Conservation (phyloP, 345 rosid species). For the Citropsis articulata region DNA sequence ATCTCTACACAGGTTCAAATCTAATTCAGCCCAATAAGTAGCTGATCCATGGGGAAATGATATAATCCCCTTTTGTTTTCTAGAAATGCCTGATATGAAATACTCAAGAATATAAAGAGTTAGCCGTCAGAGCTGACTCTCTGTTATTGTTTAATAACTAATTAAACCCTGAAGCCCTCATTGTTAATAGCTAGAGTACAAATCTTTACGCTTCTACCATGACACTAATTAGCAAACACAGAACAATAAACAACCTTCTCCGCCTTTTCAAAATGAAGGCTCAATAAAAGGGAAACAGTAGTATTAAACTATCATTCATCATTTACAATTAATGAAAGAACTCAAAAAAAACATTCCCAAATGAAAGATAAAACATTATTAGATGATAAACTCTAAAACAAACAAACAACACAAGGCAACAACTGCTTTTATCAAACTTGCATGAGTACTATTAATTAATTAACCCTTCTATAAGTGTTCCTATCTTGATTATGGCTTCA, state of each 20-base stretch:
- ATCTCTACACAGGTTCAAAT: too few species aligned
- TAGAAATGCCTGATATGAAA: too few species aligned
- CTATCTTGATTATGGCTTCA: slow-evolving; percentile 1
- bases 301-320: background rate
- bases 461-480: background rate
- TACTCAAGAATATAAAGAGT: too few species aligned
- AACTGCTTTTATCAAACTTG: background rate
- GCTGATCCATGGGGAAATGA: too few species aligned
- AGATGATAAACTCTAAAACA: background rate
- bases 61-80: too few species aligned
- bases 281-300: background rate
- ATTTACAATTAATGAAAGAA: too few species aligned
- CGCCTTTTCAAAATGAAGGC: background rate
- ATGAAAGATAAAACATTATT: too few species aligned
- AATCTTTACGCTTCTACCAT: background rate
- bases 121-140: too few species aligned
- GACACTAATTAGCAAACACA: background rate
- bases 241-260: background rate
- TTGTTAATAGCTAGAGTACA: too few species aligned
- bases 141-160: too few species aligned
- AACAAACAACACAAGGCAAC: background rate
- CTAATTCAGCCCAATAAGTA: too few species aligned
- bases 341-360: background rate
- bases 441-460: background rate
- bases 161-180: too few species aligned